Evolutionary conservation across 345 rosid species (phyloP).

Genomic region (Salix udensis): DNA sequence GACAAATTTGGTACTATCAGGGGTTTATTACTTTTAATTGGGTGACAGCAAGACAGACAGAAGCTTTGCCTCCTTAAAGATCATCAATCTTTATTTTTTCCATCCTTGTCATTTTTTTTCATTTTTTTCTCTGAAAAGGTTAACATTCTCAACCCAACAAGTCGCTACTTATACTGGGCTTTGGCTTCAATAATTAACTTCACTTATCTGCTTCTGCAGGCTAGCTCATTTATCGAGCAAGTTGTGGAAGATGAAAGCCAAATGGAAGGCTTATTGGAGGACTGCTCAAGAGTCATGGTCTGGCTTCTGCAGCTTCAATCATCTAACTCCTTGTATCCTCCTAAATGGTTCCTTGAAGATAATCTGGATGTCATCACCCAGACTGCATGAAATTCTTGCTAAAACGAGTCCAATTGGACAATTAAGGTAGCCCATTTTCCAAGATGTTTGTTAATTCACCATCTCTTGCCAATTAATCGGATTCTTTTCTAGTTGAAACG

Average conservation of each 20-base stretch:
- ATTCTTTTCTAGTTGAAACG: too few species aligned
- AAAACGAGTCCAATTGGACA: conserved; percentile 8
- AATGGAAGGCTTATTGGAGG: conserved; percentile 51
- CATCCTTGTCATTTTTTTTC: neutral
- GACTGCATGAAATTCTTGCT: conserved; percentile 28
- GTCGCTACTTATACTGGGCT: neutral
- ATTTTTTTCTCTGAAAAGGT: neutral
- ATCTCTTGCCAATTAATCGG: too few species aligned
- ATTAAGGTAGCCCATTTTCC: conserved; percentile 17
- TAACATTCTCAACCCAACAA: neutral
- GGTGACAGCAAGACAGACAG: neutral
- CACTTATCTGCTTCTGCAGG: conserved; percentile 32
- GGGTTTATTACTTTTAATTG: neutral
- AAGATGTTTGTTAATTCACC: neutral
- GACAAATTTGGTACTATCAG: neutral
- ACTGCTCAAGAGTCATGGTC: conserved; percentile 53
- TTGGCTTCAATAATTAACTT: conserved; percentile 2
- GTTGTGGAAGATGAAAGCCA: conserved; percentile 71
- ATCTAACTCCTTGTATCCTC: conserved; percentile 34
- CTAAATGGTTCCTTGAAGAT: conserved; percentile 38
- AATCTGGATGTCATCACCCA: conserved; percentile 38
- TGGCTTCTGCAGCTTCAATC: conserved; percentile 40
- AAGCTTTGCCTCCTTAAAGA: neutral
- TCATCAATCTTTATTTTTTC: neutral
- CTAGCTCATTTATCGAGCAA: conserved; percentile 47